Evolutionary conservation across 164 flowering plant species (phyloP).

Genomic region (Vitis vinifera): DNA sequence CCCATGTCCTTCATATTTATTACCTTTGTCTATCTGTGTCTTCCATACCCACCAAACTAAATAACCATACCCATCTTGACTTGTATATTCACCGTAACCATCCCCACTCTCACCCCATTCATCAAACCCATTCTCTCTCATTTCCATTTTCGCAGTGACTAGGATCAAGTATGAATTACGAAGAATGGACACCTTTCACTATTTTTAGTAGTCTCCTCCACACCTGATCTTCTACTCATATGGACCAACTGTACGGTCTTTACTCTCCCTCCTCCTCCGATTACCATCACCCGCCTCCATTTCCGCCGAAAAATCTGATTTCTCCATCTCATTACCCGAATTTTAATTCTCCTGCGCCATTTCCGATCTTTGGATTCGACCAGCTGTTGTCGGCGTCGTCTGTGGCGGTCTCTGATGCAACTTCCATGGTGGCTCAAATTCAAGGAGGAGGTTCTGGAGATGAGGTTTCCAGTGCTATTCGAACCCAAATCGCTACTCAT

Average conservation of each 20-base stretch:
- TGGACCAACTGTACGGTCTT: constrained; percentile 34
- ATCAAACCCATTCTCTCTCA: neutral
- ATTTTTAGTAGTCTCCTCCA: neutral
- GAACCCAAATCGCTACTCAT: constrained; percentile 47
- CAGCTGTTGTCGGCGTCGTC: constrained; percentile 20
- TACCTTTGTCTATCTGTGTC: too few species aligned
- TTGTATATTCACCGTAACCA: too few species aligned
- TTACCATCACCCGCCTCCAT: neutral
- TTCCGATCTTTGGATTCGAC: constrained; percentile 19
- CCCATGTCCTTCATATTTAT: too few species aligned
- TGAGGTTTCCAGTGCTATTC: constrained; percentile 26
- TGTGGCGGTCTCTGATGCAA: constrained; percentile 22
- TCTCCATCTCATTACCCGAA: constrained; percentile 9
- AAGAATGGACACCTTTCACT: neutral
- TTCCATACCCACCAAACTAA: too few species aligned
- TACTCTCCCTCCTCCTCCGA: constrained; percentile 4
- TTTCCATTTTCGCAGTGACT: too few species aligned
- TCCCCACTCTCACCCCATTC: too few species aligned
- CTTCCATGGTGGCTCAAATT: constrained; percentile 24
- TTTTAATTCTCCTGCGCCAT: too few species aligned
- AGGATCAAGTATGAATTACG: too few species aligned
- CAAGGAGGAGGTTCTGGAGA: constrained; percentile 19
- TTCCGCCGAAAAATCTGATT: neutral
- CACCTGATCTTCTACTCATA: constrained; percentile 1
- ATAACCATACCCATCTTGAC: too few species aligned